Conservation (phyloP, 768 basidiomycete genomes). For the Agrocybe praecox region DNA sequence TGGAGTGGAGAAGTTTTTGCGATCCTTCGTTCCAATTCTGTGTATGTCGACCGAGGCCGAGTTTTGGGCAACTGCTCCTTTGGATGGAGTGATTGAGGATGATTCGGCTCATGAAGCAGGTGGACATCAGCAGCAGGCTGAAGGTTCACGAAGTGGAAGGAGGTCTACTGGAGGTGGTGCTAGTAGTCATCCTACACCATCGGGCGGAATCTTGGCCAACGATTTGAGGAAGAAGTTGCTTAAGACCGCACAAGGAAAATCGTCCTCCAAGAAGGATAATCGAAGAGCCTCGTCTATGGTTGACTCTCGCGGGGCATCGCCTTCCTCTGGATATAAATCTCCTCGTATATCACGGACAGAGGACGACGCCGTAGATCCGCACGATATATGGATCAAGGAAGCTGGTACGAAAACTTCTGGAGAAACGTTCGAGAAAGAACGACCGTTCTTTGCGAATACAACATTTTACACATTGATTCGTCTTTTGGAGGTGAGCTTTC, state of each 20-base stretch:
- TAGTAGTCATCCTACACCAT: slow-evolving; percentile 32
- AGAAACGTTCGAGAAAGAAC: slow-evolving; percentile 35
- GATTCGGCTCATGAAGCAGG: slow-evolving; percentile 34
- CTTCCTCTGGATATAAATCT: slow-evolving; percentile 35
- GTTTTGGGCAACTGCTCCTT: slow-evolving; percentile 64
- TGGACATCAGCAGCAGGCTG: slow-evolving; percentile 27
- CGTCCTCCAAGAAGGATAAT: slow-evolving; percentile 25
- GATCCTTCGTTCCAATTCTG: slow-evolving; percentile 80
- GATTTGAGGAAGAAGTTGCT: slow-evolving; percentile 83
- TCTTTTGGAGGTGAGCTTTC: slow-evolving; percentile 75
- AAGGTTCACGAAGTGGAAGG: slow-evolving; percentile 44
- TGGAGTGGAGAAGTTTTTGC: slow-evolving; percentile 82
- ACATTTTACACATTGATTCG: slow-evolving; percentile 91
- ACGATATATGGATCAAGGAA: slow-evolving; percentile 67
- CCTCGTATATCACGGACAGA: slow-evolving; percentile 27
- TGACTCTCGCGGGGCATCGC: slow-evolving; percentile 45
- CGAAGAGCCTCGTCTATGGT: slow-evolving; percentile 32
- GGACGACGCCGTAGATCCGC: slow-evolving; percentile 29
- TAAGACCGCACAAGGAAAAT: slow-evolving; percentile 70
- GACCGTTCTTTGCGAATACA: slow-evolving; percentile 88
- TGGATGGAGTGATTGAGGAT: slow-evolving; percentile 49
- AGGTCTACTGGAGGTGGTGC: slow-evolving; percentile 48
- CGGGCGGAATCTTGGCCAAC: slow-evolving; percentile 54
- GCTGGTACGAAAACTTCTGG: slow-evolving; percentile 26
- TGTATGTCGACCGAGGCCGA: slow-evolving; percentile 72